Base-by-base conservation (phyloP, 768 basidiomycete genomes). In the Saitozyma podzolica region DNA sequence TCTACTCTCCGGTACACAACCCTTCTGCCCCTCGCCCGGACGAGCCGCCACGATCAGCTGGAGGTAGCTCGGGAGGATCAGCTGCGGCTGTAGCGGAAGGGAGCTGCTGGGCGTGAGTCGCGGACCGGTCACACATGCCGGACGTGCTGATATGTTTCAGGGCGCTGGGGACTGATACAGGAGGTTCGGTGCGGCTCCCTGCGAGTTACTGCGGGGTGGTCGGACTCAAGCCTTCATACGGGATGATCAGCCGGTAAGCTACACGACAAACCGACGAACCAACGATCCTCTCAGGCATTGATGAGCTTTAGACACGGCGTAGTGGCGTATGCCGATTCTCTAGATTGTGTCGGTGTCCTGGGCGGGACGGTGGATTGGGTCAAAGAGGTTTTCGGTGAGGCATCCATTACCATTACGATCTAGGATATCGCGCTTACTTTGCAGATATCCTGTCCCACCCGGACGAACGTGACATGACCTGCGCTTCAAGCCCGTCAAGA, bases 161-260 rank as follows among this genome's bases (percentile, higher is more conserved):
- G 16, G 92, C 95, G 0, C 76, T 98, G 19, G 91, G 88, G 0
- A 95, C 93, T 2, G 96, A 99, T 76, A 98, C 95, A 0, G 95
- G 96, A 8, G 96, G 95, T 0, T 98, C 96, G 6, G 87, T 89
- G 9, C 85, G 95, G 47, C 82, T 99, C 2, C 96, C 96, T 0
- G 96, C 96, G 0, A 88, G 92, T 2, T 97, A 97, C 72, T 96
- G 92, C 68, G 92, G 93, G 6, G 82, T 96, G 0, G 87, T 90
- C 2, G 96, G 96, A 0, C 80, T 97, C 50, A 99, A 99, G 73
- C 95, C 95, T 0, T 94, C 93, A 0, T 97, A 97, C 70, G 95
- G 95, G 4, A 82, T 97, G 47, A 80, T 97, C 40, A 92, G 91
- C 72, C 84, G 92, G 90, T 91, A 57, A 58, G 82, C 19, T 37